phyloP scores from a whole-genome alignment of 2,329 filamentous ascomycete species.

The Colletotrichum siamense region DNA sequence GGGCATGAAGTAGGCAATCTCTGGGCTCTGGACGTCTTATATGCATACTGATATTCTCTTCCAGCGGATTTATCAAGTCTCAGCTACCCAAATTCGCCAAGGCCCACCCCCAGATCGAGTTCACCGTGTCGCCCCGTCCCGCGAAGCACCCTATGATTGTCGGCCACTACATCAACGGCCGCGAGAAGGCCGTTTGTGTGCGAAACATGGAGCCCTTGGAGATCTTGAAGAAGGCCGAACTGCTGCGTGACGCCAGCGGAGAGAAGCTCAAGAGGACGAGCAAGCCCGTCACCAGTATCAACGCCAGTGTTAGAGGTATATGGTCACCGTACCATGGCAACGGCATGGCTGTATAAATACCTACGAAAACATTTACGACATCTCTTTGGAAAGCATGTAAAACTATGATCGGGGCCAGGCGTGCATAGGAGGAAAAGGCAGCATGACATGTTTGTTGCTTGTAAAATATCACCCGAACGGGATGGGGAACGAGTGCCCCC shows the following conservation, averaged over 20 bases:
- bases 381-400: slow-evolving; percentile 7
- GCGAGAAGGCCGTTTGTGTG: slow-evolving; percentile 85
- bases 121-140: slow-evolving; percentile 90
- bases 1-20: slow-evolving; percentile 80
- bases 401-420: slow-evolving; percentile 1
- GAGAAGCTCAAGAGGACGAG: slow-evolving; percentile 71
- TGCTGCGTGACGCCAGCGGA: slow-evolving; percentile 76
- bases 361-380: neutral
- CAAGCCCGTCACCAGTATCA: slow-evolving; percentile 70
- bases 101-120: slow-evolving; percentile 86
- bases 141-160: slow-evolving; percentile 86
- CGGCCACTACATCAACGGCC: slow-evolving; percentile 92
- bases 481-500: slow-evolving; percentile 1
- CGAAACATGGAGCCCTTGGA: slow-evolving; percentile 82
- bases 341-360: slow-evolving; percentile 54
- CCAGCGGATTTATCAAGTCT: slow-evolving; percentile 80
- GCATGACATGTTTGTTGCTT: slow-evolving; percentile 1
- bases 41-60: slow-evolving; percentile 28
- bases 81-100: slow-evolving; percentile 79
- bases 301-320: slow-evolving; percentile 70
- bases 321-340: slow-evolving; percentile 75
- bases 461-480: slow-evolving; percentile 14
- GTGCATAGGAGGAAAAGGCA: slow-evolving; percentile 1
- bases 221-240: slow-evolving; percentile 79
- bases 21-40: neutral